Conservation (phyloP, 768 basidiomycete genomes). For the Rhodotorula graminis region DNA sequence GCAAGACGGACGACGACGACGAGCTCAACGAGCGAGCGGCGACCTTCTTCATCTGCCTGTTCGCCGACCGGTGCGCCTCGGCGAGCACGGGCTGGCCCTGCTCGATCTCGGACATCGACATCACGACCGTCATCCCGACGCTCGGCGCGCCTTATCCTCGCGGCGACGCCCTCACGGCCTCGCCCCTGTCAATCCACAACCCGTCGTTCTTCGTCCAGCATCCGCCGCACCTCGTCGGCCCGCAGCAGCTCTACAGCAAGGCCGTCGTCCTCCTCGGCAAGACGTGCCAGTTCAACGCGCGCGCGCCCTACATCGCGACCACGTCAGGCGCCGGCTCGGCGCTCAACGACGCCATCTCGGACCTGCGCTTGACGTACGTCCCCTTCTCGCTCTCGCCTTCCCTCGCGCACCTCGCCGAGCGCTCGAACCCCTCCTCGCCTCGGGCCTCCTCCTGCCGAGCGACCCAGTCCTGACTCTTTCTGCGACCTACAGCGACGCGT, state of each 20-base stretch:
- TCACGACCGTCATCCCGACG: conserved; percentile 21
- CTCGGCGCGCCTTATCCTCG: background rate
- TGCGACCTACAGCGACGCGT: conserved; percentile 29
- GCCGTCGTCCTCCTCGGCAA: conserved; percentile 23
- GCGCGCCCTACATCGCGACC: background rate
- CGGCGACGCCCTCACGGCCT: conserved; percentile 3
- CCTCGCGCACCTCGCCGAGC: too few relatives aligned
- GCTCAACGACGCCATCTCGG: background rate
- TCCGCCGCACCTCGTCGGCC: conserved; percentile 19
- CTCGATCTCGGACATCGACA: conserved; percentile 18
- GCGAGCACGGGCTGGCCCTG: conserved; percentile 39
- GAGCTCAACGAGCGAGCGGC: conserved; percentile 22
- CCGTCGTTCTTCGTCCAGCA: conserved; percentile 24
- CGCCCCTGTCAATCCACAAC: background rate
- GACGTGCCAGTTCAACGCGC: conserved; percentile 17
- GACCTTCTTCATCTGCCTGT: conserved; percentile 34
- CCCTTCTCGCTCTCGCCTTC: background rate
- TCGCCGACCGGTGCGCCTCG: conserved; percentile 29
- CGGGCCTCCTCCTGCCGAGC: background rate
- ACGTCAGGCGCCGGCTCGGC: background rate
- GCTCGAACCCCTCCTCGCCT: too few relatives aligned
- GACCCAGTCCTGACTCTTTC: background rate
- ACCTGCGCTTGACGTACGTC: conserved; percentile 20
- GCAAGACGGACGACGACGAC: conserved; percentile 13
- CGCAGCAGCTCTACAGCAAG: conserved; percentile 27